Evolutionary conservation across 768 basidiomycete genomes (phyloP), one percentile per base, ranked within the genome.

Genomic region (Rhodocollybia butyracea): DNA sequence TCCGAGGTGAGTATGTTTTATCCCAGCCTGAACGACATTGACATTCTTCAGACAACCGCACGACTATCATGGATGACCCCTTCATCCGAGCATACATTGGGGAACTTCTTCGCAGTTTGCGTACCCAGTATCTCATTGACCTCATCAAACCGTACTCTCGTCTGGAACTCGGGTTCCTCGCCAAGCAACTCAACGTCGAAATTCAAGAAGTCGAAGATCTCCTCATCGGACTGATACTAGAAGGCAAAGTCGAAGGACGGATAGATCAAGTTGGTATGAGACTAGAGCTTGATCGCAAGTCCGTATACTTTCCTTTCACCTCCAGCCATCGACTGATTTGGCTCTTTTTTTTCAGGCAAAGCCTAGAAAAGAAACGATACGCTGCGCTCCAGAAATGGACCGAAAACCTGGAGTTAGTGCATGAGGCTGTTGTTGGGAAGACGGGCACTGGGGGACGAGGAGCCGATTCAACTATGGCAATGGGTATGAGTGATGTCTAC

Each of bases 41-140:
- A 32, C 42, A 21, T 19, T 24, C 45, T 31, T 3, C 10, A 95
- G 97, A 94, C 55, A 98, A 98, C 67, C 87, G 85, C 41, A 79
- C 90, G 10, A 98, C 97, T 0, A 98, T 99, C 67, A 94, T 97
- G 87, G 91, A 92, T 61, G 97, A 99, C 66, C 68, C 82, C 0
- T 99, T 99, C 76, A 98, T 99, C 66, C 83, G 88, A 29, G 79
- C 81, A n/a, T 96, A 98, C 72, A 98, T 98, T 51, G 95, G 94
- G 59, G 97, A 98, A 70, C 85, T 99, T 19, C 79, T 99, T 57
- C 89, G 91, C 50, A 95, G 93, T 66, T 73, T 99, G 55, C 82
- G 97, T 6, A 98, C 97, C 0, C 94, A 96, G 64, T 99, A 98
- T 67, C 83, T 99, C 61, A 94, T 98, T 61, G 97, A 98, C 66